A percentile compares a stretch with the other conserved stretches of the same genome.
Evolutionary conservation across 495 filamentous ascomycete genomes (phyloP).

Genomic region (Tuber brumale): DNA sequence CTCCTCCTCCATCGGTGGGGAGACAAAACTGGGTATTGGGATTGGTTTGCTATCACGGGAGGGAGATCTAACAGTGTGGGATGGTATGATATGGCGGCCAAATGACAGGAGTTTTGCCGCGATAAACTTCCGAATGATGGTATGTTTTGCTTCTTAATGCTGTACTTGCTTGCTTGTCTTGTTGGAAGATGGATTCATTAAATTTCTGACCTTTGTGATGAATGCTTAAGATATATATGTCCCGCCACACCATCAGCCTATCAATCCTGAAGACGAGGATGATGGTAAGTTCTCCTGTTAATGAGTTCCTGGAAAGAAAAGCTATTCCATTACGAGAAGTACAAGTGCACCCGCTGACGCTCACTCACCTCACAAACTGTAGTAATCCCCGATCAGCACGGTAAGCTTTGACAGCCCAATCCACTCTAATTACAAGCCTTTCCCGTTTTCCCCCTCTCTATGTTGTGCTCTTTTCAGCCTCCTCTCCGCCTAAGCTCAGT

Average conservation of each 20-base stretch:
- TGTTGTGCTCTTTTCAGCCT: not conserved
- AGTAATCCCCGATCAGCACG: conserved; percentile 87
- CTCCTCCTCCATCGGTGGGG: not conserved
- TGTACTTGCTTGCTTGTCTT: not conserved
- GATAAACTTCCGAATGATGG: conserved; percentile 58
- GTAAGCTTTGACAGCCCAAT: conserved; percentile 3
- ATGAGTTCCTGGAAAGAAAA: not conserved
- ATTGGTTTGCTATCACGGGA: not conserved
- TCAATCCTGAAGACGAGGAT: conserved; percentile 96
- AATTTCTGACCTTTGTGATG: conserved; percentile 29
- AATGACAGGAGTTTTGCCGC: conserved; percentile 58
- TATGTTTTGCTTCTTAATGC: not conserved
- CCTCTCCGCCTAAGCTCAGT: not conserved
- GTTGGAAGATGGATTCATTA: not conserved
- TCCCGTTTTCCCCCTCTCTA: not conserved
- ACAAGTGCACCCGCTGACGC: not conserved
- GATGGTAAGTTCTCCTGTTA: conserved; percentile 49
- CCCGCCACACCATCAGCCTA: conserved; percentile 76
- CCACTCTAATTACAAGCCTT: not conserved
- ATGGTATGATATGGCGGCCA: not conserved
- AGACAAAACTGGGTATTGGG: not conserved
- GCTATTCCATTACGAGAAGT: no score
- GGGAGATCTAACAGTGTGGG: not conserved
- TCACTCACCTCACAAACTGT: not conserved
- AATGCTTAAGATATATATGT: conserved; percentile 68